Evolutionary conservation across 2,329 filamentous ascomycete species (phyloP), one percentile per base, ranked within the genome.

Genomic region (Fusarium sp.): DNA sequence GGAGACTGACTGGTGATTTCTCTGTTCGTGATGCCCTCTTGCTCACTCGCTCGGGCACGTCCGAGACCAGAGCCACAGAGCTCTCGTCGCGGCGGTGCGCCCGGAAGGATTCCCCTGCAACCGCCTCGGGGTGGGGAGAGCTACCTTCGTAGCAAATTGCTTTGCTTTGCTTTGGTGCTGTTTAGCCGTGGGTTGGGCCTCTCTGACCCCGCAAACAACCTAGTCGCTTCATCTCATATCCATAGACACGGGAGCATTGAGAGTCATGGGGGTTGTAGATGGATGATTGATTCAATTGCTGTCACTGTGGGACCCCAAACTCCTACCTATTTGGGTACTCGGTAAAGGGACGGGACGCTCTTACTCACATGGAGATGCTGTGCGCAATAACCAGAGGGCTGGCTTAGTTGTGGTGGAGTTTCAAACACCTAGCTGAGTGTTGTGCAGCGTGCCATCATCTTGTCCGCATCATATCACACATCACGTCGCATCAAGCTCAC

Each of bases 141-240:
- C 54, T 60, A 63, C 54, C 60, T 52, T 71, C 22, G 52, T 58
- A 72, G 68, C 58, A 74, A 69, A 74, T 74, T 74, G 54, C 72
- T 65, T 59, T 32, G 40, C 30, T 32, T 74, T 74, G 47, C 72
- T 65, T 56, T 32, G 40, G 17, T 43, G 6, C 12, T 22, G 35
- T 56, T 25, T 47, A 22, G 50, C 62, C 32, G 22, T 57, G 60
- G 56, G 47, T 69, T 74, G 58, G 71, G 68, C 27, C 25, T 64
- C 61, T 58, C 32, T 20, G 71, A 73, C 60, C 71, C 71, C 71
- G 65, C 68, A 74, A 72, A 66, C 32, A 74, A 74, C 70, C 68
- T 59, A 45, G 68, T 50, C 56, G 27, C 37, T 72, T 73, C 68
- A 72, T 74, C 68, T 69, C 63, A 62, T 56, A 54, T 74, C 63